A percentile compares a stretch with the other conserved stretches of the same genome.
phyloP scores from a whole-genome alignment of 768 basidiomycete species.

The Sporobolomyces roseus region DNA sequence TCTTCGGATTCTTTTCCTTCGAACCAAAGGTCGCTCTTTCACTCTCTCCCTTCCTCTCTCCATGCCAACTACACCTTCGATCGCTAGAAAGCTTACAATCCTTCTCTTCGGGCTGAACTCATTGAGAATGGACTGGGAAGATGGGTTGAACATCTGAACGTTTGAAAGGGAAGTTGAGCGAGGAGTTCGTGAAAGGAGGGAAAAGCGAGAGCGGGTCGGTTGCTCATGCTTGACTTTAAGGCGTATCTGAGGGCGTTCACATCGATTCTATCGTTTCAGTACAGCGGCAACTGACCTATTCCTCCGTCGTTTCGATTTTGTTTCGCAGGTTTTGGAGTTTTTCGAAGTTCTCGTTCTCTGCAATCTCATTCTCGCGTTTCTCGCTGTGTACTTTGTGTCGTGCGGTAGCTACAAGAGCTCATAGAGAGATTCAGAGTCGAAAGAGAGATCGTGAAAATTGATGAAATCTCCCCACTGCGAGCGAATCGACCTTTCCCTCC shows the following conservation, averaged over 20 bases:
- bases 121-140: not conserved
- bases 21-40: not conserved
- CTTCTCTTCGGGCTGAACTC: constrained; percentile 1
- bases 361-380: not conserved
- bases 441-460: not conserved
- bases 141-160: not conserved
- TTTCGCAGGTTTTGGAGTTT: no score
- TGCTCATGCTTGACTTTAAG: constrained; percentile 18
- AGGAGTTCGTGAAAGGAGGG: not conserved
- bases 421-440: no score
- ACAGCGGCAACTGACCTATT: not conserved
- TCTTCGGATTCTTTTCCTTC: not conserved
- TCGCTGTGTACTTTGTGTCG: no score
- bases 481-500: not conserved
- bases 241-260: constrained; percentile 13
- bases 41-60: not conserved
- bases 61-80: not conserved
- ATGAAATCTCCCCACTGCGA: not conserved
- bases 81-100: not conserved
- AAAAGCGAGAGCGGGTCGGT: not conserved
- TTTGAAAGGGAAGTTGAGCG: not conserved
- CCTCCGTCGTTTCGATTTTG: not conserved
- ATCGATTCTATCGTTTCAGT: no score
- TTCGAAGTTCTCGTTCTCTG: no score
- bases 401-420: no score